Conservation (phyloP, 2,329 filamentous ascomycete genomes). For the Aureobasidium sp. region DNA sequence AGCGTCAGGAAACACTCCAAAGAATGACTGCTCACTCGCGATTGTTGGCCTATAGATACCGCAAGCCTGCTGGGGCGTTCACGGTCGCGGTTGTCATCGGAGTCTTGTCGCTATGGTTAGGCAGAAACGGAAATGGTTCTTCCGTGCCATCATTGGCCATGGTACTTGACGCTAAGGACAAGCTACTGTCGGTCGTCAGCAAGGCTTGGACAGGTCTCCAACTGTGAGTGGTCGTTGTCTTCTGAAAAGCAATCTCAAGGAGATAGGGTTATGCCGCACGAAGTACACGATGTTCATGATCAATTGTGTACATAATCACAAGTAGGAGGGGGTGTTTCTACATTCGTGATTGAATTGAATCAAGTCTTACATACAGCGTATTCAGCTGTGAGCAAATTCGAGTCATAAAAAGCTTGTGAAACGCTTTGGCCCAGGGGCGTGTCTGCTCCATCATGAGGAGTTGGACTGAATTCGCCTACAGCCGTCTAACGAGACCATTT, state of each 20-base stretch:
- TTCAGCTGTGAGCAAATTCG: background rate
- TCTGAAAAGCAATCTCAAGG: background rate
- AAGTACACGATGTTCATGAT: background rate
- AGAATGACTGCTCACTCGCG: constrained; percentile 32
- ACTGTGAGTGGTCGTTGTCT: background rate
- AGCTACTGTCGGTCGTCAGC: background rate
- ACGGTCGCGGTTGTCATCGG: constrained; percentile 54
- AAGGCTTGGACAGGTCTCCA: background rate
- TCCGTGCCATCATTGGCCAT: background rate
- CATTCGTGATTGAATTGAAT: background rate
- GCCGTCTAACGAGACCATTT: no score
- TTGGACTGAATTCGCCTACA: background rate
- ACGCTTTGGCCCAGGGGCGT: background rate
- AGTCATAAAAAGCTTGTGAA: background rate
- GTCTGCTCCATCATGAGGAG: background rate
- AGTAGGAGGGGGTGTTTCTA: background rate
- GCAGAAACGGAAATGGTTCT: constrained; percentile 19
- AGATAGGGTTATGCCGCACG: background rate
- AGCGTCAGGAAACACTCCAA: constrained; percentile 51
- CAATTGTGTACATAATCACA: background rate
- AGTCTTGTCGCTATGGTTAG: constrained; percentile 58
- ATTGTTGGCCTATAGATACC: constrained; percentile 52
- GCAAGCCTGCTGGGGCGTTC: constrained; percentile 50
- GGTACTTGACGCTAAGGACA: background rate
- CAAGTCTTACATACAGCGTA: background rate